These are phyloP conservation scores for Candida endomychidarum DNA, from an alignment of 805 yeast species.

Conservation along the genomic window DNA sequence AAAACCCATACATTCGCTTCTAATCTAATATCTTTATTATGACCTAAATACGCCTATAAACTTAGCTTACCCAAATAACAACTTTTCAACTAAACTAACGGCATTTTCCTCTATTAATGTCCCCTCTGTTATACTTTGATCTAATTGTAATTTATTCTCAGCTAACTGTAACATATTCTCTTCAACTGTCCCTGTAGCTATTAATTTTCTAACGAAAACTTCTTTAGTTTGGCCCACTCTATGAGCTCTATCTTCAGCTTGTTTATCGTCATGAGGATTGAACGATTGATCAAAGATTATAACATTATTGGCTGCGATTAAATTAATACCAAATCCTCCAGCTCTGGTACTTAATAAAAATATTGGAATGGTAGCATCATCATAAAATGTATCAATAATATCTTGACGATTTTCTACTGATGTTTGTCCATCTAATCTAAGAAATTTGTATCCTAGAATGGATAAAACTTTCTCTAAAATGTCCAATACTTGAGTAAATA, in stretches of 20 bases:
- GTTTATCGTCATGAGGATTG: conserved; percentile 98
- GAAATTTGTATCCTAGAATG: conserved; percentile 61
- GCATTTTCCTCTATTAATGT: conserved; percentile 53
- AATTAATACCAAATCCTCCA: conserved; percentile 97
- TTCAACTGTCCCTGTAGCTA: conserved; percentile 76
- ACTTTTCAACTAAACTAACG: conserved; percentile 50
- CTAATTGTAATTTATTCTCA: conserved; percentile 86
- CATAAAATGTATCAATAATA: conserved; percentile 83
- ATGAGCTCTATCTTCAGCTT: conserved; percentile 98
- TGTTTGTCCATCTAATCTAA: conserved; percentile 91
- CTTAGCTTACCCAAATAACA: conserved; percentile 42
- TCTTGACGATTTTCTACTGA: conserved; percentile 92
- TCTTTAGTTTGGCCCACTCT: conserved; percentile 91
- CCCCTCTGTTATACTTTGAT: conserved; percentile 54
- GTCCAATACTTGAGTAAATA: conserved; percentile 90
- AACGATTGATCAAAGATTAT: conserved; percentile 90
- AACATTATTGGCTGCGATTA: conserved; percentile 92
- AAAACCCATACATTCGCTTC: no score
- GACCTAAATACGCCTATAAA: no score
- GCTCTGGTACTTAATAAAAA: conserved; percentile 92
- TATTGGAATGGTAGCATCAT: conserved; percentile 77
- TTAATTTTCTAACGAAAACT: conserved; percentile 75
- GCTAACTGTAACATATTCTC: conserved; percentile 87
- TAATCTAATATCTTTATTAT: no score
- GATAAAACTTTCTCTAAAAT: conserved; percentile 77